A percentile compares a stretch with the other conserved stretches of the same genome.
These are phyloP conservation scores for Coccomyxa sp. DNA, from an alignment of 139 green algal genomes.

Conservation along the genomic window DNA sequence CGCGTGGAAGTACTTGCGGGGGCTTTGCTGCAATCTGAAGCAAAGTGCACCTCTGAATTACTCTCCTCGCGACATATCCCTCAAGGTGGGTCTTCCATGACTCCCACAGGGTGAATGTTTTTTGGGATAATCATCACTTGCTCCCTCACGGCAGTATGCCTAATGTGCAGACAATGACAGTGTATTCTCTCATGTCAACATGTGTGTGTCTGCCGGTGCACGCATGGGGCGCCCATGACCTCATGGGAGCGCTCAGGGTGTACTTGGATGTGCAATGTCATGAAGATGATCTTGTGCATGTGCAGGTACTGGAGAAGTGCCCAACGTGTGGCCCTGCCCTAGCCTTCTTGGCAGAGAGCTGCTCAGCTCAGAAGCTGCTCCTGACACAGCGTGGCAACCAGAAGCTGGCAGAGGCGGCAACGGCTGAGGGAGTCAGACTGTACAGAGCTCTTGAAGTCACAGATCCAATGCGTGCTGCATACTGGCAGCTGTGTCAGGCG, in stretches of 20 bases:
- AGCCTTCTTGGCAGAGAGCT: constrained; percentile 39
- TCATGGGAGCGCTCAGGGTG: not conserved
- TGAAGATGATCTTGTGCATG: not conserved
- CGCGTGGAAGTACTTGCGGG: constrained; percentile 66
- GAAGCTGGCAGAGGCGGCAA: not conserved
- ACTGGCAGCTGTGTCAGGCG: not conserved
- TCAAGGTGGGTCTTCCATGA: too few relatives aligned
- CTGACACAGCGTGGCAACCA: not conserved
- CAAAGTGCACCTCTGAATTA: constrained; percentile 10
- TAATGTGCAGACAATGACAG: not conserved
- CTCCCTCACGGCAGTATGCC: not conserved
- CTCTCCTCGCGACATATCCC: constrained; percentile 18
- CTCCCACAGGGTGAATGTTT: too few relatives aligned
- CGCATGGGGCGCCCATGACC: not conserved
- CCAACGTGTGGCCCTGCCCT: constrained; percentile 41
- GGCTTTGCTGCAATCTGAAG: constrained; percentile 27
- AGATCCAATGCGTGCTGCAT: not conserved
- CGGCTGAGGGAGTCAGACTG: not conserved
- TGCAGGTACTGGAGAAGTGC: constrained; percentile 27
- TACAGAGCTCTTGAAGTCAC: not conserved
- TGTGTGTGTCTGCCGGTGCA: not conserved
- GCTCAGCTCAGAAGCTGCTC: constrained; percentile 6
- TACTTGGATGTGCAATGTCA: not conserved
- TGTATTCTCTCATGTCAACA: too few relatives aligned
- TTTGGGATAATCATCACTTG: too few relatives aligned